Evolutionary conservation across 2,329 filamentous ascomycete genomes (phyloP).

Genomic region (Sporothrix mexicana): DNA sequence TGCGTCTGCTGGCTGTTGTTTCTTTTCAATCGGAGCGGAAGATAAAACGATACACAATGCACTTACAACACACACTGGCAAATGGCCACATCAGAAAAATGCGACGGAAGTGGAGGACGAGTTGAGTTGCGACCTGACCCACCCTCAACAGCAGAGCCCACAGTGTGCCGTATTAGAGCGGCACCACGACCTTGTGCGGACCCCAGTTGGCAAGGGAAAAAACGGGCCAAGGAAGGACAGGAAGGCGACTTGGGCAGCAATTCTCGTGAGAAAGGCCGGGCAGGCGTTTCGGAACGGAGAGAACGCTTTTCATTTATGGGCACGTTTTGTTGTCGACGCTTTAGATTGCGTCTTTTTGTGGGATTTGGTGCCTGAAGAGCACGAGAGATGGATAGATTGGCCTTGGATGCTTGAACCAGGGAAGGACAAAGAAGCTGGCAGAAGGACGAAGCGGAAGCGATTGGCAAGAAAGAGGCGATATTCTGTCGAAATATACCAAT

Average conservation of each 20-base stretch:
- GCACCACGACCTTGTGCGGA: constrained; percentile 18
- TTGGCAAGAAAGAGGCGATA: constrained; percentile 16
- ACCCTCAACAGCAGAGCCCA: constrained; percentile 21
- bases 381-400: constrained; percentile 15
- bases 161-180: constrained; percentile 23
- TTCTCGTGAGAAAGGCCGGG: constrained; percentile 26
- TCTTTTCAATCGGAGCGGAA: background rate
- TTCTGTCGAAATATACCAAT: too few relatives aligned
- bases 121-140: constrained; percentile 31
- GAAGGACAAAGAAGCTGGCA: constrained; percentile 1
- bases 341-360: constrained; percentile 15
- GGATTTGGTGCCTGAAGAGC: constrained; percentile 18
- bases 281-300: constrained; percentile 15
- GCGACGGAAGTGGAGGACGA: constrained; percentile 29
- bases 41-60: background rate
- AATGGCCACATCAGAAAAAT: constrained; percentile 14
- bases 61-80: constrained; percentile 23
- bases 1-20: background rate
- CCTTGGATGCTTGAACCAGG: constrained; percentile 5
- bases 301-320: background rate
- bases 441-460: constrained; percentile 2
- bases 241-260: constrained; percentile 37
- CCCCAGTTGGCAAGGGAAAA: constrained; percentile 17
- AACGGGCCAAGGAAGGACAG: constrained; percentile 23
- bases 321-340: background rate